These are phyloP conservation scores for Claviceps arundinis DNA, from an alignment of 2,329 filamentous ascomycete genomes.

Conservation along the genomic window DNA sequence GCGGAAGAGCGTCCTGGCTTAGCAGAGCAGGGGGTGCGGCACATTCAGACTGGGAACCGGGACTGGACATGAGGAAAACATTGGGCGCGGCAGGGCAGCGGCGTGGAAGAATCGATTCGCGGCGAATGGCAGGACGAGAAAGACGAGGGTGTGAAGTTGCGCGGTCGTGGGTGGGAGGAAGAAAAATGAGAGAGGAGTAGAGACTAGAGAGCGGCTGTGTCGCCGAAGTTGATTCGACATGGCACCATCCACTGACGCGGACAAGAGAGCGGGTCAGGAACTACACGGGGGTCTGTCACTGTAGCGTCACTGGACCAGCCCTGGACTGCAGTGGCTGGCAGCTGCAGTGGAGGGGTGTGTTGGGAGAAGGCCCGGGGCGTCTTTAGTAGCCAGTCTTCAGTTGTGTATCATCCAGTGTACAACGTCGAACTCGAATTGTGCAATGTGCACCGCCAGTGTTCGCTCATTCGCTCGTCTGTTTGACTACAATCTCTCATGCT, in stretches of 20 bases:
- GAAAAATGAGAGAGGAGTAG: slow-evolving; percentile 5
- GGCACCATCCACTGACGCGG: not conserved
- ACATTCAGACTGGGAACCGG: slow-evolving; percentile 38
- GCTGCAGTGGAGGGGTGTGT: not conserved
- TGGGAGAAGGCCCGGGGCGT: not conserved
- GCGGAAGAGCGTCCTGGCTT: slow-evolving; percentile 15
- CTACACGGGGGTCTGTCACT: slow-evolving; percentile 1
- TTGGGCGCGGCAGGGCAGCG: slow-evolving; percentile 27
- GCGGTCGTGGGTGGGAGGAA: slow-evolving; percentile 7
- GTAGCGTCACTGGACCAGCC: slow-evolving; percentile 1
- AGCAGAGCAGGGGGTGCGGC: slow-evolving; percentile 36
- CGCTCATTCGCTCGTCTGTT: too few relatives aligned
- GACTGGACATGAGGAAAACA: slow-evolving; percentile 46
- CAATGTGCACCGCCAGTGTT: too few relatives aligned
- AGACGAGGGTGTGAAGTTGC: slow-evolving; percentile 9
- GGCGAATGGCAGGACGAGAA: slow-evolving; percentile 9
- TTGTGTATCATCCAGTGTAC: not conserved
- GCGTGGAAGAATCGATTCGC: slow-evolving; percentile 12
- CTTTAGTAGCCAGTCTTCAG: not conserved
- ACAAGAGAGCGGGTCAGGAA: not conserved
- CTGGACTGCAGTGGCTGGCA: not conserved
- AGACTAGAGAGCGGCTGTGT: slow-evolving; percentile 2
- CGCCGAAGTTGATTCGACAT: slow-evolving; percentile 1
- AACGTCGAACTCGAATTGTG: too few relatives aligned
- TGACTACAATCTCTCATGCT: too few relatives aligned